Evolutionary conservation across 768 basidiomycete genomes (phyloP), one percentile per base, ranked within the genome.

Genomic region (Pulveroboletus sp.): DNA sequence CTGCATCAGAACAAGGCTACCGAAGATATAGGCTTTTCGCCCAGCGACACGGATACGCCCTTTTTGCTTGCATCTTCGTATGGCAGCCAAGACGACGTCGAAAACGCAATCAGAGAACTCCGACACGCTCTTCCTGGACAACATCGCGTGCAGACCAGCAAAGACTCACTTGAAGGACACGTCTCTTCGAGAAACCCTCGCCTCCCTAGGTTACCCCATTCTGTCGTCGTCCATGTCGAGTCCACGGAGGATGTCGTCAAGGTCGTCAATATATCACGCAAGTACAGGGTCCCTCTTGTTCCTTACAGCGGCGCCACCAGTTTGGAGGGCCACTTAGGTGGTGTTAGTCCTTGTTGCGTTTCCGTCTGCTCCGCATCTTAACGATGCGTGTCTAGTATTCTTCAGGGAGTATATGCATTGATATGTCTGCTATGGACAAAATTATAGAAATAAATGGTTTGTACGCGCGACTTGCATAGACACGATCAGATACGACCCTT

Each of bases 281-380:
- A 83, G 62, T 85, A 82, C 64, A 73, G 73, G 39, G 73, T 95
- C 29, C 93, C 94, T 3, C 75, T 95, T 23, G 81, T 81, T 14
- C 81, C 91, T 3, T 94, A 85, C 59, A 83, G 86, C 40, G 93
- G 91, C 2, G 92, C 88, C 11, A 95, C 91, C 0, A 86, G 84
- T 59, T 74, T 94, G 12, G 93, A 95, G 63, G 91, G 91, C 0
- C 90, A 95, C 68, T 90, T 85, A 52, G 80, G 80, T 40, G 87
- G 87, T 24, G 88, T 89, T 49, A 48, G 75, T 67, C 12, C 5
- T 46, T 24, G 2, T 13, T 36, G 3, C 3, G 2, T 29, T 32
- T 25, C 4, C 7, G 11, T 40, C 29, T 42, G 37, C 33, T 33
- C n/a, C n/a, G 37, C 48, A 21, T 49, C 42, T 51, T 43, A 38